Evolutionary conservation across 2,329 filamentous ascomycete genomes (phyloP).

Genomic region (Colletotrichum liaoningense): DNA sequence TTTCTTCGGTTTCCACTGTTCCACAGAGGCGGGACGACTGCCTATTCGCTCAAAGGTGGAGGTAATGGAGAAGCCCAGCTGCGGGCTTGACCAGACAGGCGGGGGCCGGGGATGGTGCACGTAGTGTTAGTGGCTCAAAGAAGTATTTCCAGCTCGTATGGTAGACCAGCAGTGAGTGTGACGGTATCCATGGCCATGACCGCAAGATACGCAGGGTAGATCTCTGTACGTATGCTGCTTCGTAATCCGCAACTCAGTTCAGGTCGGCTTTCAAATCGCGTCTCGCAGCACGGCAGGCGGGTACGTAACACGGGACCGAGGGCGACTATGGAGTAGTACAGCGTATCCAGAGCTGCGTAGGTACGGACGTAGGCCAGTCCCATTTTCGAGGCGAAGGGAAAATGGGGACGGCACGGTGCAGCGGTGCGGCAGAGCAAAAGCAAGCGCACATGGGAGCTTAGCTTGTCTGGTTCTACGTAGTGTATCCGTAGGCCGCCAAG

Average conservation of each 20-base stretch:
- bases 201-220: background rate
- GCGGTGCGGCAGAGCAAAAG: conserved; percentile 11
- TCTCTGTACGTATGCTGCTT: background rate
- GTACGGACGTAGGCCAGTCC: background rate
- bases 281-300: conserved; percentile 1
- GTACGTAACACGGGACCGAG: background rate
- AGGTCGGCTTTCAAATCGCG: background rate
- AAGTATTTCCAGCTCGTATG: background rate
- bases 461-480: background rate
- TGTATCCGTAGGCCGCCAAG: conserved; percentile 7
- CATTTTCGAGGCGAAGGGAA: background rate
- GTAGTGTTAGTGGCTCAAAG: background rate
- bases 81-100: background rate
- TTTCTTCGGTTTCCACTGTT: conserved; percentile 28
- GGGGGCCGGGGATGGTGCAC: conserved; percentile 14
- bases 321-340: background rate
- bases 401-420: conserved; percentile 2
- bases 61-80: conserved; percentile 3
- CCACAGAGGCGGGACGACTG: conserved; percentile 32
- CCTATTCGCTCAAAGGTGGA: conserved; percentile 24
- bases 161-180: background rate
- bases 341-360: background rate
- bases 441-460: conserved; percentile 6
- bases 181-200: background rate
- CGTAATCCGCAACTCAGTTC: background rate